These are phyloP conservation scores for Besnoitia besnoiti DNA, from an alignment of 169 alveolate species.

Conservation along the genomic window DNA sequence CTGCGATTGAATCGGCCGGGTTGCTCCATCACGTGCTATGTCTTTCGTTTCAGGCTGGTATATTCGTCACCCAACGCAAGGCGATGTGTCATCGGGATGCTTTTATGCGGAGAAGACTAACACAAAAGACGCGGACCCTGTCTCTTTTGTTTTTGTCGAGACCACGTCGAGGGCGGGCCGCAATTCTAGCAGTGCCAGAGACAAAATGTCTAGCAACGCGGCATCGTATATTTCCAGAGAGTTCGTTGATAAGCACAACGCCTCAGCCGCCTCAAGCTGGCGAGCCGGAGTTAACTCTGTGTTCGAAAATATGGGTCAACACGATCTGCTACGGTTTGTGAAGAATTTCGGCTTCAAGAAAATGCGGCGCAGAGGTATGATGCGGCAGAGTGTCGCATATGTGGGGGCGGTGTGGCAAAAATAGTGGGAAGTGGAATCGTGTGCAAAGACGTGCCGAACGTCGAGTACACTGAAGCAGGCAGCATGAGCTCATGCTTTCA, in stretches of 20 bases:
- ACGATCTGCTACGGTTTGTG: neutral
- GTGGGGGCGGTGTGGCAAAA: too few species aligned
- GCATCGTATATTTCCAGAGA: slow-evolving; percentile 17
- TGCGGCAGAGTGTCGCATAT: too few species aligned
- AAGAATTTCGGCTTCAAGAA: slow-evolving; percentile 47
- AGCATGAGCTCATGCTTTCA: too few species aligned
- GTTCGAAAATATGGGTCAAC: neutral
- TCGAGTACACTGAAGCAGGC: too few species aligned
- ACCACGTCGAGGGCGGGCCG: neutral
- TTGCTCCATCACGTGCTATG: too few species aligned
- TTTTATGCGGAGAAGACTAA: slow-evolving; percentile 32
- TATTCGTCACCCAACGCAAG: neutral
- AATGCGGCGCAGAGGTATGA: neutral
- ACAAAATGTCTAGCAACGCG: neutral
- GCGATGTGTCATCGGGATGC: slow-evolving; percentile 24
- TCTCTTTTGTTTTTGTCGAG: slow-evolving; percentile 36
- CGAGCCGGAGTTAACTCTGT: slow-evolving; percentile 34
- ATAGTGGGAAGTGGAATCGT: too few species aligned
- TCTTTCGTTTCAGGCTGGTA: slow-evolving; percentile 52
- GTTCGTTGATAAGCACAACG: slow-evolving; percentile 44
- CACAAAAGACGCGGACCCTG: neutral
- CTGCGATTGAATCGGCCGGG: too few species aligned
- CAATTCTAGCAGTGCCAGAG: neutral
- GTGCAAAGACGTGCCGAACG: too few species aligned
- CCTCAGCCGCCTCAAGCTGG: neutral